Conservation (phyloP, 345 rosid genomes). For the Salix suchowensis region DNA sequence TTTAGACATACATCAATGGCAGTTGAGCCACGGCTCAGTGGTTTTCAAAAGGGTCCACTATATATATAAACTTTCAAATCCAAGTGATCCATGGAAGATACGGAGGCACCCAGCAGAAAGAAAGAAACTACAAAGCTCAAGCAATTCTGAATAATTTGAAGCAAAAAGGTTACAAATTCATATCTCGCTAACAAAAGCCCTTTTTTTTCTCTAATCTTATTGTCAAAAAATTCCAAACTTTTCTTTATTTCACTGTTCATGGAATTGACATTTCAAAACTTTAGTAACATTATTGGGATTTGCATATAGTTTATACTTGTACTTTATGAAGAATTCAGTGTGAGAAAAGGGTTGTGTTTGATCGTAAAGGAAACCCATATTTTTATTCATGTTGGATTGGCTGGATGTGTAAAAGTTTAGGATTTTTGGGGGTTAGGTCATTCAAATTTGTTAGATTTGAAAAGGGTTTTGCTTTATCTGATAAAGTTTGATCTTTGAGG, state of each 20-base stretch:
- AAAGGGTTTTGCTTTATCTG: not conserved
- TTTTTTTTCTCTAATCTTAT: not conserved
- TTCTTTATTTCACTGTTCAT: not conserved
- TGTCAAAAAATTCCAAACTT: not conserved
- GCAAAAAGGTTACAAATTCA: not conserved
- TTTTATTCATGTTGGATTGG: not conserved
- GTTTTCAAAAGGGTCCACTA: too few species aligned
- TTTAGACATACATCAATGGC: not conserved
- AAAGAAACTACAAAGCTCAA: not conserved
- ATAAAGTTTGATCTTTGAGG: not conserved
- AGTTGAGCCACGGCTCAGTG: not conserved
- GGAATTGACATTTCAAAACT: not conserved
- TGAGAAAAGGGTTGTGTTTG: not conserved
- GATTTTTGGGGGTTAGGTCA: not conserved
- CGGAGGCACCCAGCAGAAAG: not conserved
- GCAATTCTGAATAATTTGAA: not conserved
- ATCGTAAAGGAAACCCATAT: not conserved
- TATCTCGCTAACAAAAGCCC: not conserved
- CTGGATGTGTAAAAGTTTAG: not conserved
- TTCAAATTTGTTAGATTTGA: constrained; percentile 4
- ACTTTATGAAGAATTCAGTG: not conserved
- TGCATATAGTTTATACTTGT: not conserved
- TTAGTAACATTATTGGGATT: not conserved
- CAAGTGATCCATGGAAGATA: too few species aligned
- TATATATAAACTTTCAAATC: not conserved